These are phyloP conservation scores for Bjerkandera adusta DNA, from an alignment of 1,284 basidiomycete genomes.

Conservation along the genomic window DNA sequence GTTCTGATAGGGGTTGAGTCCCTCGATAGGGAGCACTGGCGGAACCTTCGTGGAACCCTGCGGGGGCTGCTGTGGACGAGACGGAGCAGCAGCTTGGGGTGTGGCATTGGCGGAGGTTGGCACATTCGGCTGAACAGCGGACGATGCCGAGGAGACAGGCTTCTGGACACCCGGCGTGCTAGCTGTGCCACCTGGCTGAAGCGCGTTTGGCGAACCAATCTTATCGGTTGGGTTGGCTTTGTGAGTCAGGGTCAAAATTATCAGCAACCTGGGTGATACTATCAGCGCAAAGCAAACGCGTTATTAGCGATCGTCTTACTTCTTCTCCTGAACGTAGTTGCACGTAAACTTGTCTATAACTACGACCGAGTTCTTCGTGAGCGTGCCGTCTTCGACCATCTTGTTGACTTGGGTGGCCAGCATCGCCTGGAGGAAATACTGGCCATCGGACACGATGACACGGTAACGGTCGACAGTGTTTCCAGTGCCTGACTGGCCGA, in stretches of 20 bases:
- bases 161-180: constrained; percentile 19
- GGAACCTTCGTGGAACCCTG: constrained; percentile 22
- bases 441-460: constrained; percentile 80
- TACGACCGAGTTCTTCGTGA: constrained; percentile 76
- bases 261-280: constrained; percentile 67
- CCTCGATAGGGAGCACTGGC: constrained; percentile 86
- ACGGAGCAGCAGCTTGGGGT: constrained; percentile 23
- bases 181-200: constrained; percentile 25
- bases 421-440: constrained; percentile 89
- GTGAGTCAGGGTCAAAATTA: constrained; percentile 76
- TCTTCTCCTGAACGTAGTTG: constrained; percentile 77
- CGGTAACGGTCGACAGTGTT: constrained; percentile 57
- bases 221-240: constrained; percentile 56
- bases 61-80: constrained; percentile 25
- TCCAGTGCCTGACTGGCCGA: constrained; percentile 46
- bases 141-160: constrained; percentile 21
- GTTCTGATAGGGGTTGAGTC: constrained; percentile 95
- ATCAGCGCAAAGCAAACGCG: not conserved
- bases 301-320: constrained; percentile 51
- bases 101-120: constrained; percentile 10
- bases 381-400: constrained; percentile 66
- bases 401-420: constrained; percentile 89
- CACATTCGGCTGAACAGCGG: no score
- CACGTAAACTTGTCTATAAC: constrained; percentile 78
- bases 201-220: constrained; percentile 67